Evolutionary conservation across 805 yeast genomes (phyloP), one percentile per base, ranked within the genome.

Genomic region (Geotrichum ghanense): DNA sequence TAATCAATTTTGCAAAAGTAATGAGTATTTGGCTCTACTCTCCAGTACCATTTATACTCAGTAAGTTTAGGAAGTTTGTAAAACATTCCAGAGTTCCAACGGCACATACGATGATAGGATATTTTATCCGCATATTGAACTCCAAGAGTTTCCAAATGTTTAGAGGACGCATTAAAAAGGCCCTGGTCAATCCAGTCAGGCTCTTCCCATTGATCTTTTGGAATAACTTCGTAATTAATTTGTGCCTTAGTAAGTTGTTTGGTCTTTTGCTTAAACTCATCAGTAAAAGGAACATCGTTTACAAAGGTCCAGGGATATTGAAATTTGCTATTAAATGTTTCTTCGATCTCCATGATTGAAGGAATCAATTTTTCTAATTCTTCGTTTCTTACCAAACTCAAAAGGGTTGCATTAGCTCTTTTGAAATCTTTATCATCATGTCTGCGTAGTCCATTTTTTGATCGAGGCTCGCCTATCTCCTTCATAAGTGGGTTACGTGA

Each of bases 51-150:
- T 54, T 70, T 73, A 64, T 72, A 81, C 49, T 83, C 68, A 49
- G 70, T 66, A 58, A 85, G 60, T 47, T 75, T 71, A 10, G 83
- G 83, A 51, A 81, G 75, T 44, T 81, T 71, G 58, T 72, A 82
- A 56, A 84, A 82, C 48, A 64, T 65, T 10, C 76, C 77, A 44
- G 82, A 77, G 60, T 83, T 83, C 62, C 80, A 85, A 22, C 95
- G 72, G 60, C 95, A 85, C 95, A 85, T 85, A 56, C 83, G 81
- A 56, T 83, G 94, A 56, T 85, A 85, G 0, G 88, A 79, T 19
- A 59, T 61, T 61, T 66, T 68, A 19, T 68, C 68, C 1, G 88
- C 85, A 58, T 83, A 82, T 3, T 79, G 82, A 14, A 79, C 71
- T 19, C 71, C 67, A 10, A 59, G 48, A 17, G 45, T 42, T 58